Conservation (phyloP, 441 rosid species). For the Croton laevigatus region DNA sequence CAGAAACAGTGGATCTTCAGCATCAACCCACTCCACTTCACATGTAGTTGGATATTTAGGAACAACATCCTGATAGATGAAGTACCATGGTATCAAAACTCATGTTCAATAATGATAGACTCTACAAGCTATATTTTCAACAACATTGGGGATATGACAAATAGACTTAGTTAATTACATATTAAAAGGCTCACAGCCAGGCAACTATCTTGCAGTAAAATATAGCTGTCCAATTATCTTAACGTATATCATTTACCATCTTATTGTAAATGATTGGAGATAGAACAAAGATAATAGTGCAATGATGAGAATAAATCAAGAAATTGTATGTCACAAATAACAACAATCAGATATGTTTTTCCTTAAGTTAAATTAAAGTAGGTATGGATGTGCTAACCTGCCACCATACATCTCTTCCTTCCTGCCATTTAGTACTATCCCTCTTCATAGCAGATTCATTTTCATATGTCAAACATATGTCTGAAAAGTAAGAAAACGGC, state of each 20-base stretch:
- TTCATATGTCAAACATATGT: slow-evolving; percentile 75
- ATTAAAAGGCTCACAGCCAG: neutral
- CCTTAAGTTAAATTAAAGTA: neutral
- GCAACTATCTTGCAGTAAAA: neutral
- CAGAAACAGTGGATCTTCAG: slow-evolving; percentile 95
- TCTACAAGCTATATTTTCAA: slow-evolving; percentile 5
- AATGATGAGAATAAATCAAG: neutral
- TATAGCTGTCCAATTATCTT: neutral
- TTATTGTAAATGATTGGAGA: neutral
- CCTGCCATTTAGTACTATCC: slow-evolving; percentile 79
- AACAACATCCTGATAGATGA: slow-evolving; percentile 61
- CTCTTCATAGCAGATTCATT: slow-evolving; percentile 65
- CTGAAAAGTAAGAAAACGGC: slow-evolving; percentile 36
- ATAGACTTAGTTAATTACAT: neutral
- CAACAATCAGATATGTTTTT: neutral
- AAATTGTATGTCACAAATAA: neutral
- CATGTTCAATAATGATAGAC: slow-evolving; percentile 8
- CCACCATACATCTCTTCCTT: slow-evolving; percentile 93
- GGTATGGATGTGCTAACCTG: slow-evolving; percentile 48
- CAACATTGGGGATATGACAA: neutral
- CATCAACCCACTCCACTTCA: slow-evolving; percentile 98
- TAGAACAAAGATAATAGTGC: neutral
- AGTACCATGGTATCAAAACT: slow-evolving; percentile 17
- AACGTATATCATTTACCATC: too few species aligned
- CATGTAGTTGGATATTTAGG: slow-evolving; percentile 76